Evolutionary conservation across 257 asterid genomes (phyloP).

Genomic region (Nicotiana attenuata): DNA sequence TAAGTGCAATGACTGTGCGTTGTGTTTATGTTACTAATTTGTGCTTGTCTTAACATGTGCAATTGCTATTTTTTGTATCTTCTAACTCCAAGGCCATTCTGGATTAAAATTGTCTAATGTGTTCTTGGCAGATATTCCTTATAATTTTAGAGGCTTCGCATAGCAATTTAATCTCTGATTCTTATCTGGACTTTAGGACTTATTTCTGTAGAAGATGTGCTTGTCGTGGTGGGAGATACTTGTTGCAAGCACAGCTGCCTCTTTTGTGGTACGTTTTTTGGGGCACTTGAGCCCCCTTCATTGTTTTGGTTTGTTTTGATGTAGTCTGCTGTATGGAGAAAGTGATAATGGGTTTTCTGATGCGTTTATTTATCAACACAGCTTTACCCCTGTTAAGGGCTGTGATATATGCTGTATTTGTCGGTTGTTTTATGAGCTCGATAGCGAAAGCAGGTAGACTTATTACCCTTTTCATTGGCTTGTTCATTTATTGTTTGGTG

Average conservation of each 20-base stretch:
- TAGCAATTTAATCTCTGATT: not conserved
- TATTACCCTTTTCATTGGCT: not conserved
- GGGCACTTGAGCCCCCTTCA: not conserved
- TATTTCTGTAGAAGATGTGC: not conserved
- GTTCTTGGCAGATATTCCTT: not conserved
- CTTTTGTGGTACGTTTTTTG: not conserved
- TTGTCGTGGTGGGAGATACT: too few species aligned
- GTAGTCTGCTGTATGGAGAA: not conserved
- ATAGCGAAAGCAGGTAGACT: constrained; percentile 19
- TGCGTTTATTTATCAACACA: constrained; percentile 11
- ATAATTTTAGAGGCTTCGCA: not conserved
- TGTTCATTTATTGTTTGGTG: not conserved
- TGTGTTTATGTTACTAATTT: constrained; percentile 20
- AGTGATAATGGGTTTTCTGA: constrained; percentile 17
- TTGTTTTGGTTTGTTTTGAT: not conserved
- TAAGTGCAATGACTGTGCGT: constrained; percentile 5
- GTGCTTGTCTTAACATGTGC: constrained; percentile 21
- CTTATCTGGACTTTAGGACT: not conserved
- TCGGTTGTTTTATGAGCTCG: constrained; percentile 1
- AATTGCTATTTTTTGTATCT: constrained; percentile 23
- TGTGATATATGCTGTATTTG: constrained; percentile 1
- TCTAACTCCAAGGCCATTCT: constrained; percentile 6
- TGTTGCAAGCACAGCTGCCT: not conserved
- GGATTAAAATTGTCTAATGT: constrained; percentile 5
- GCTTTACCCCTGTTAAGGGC: not conserved